phyloP scores from a whole-genome alignment of 176 grass and related monocot genomes.

The Miscanthus lutarioriparius region DNA sequence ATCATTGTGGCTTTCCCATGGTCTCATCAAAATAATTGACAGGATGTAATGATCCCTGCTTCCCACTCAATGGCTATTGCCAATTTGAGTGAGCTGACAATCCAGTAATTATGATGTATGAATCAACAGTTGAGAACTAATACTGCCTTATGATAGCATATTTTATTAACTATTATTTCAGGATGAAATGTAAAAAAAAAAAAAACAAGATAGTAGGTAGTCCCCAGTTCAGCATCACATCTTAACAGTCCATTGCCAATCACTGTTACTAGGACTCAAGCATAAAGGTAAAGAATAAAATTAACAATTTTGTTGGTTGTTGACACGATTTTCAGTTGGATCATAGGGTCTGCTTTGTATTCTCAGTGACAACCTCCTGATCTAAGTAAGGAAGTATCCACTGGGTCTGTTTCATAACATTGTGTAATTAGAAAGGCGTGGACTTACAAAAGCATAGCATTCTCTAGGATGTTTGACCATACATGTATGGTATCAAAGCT shows the following conservation, averaged over 20 bases:
- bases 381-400: neutral
- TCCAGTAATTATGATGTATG: neutral
- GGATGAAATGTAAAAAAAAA: neutral
- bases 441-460: neutral
- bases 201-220: neutral
- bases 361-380: neutral
- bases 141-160: neutral
- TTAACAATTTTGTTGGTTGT: neutral
- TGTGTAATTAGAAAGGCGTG: neutral
- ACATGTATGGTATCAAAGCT: conserved; percentile 7
- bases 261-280: neutral
- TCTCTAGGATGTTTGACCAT: neutral
- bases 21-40: neutral
- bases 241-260: neutral
- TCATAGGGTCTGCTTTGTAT: neutral
- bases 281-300: neutral
- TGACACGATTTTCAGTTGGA: neutral
- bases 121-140: neutral
- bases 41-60: neutral
- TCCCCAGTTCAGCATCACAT: neutral
- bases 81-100: conserved; percentile 10
- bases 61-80: neutral
- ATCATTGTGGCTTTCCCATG: neutral
- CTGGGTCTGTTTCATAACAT: neutral
- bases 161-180: conserved; percentile 19